A percentile compares a stretch with the other conserved stretches of the same genome.
These are phyloP conservation scores for Dendrobium nobile DNA, from an alignment of 106 monocot species.

Conservation along the genomic window DNA sequence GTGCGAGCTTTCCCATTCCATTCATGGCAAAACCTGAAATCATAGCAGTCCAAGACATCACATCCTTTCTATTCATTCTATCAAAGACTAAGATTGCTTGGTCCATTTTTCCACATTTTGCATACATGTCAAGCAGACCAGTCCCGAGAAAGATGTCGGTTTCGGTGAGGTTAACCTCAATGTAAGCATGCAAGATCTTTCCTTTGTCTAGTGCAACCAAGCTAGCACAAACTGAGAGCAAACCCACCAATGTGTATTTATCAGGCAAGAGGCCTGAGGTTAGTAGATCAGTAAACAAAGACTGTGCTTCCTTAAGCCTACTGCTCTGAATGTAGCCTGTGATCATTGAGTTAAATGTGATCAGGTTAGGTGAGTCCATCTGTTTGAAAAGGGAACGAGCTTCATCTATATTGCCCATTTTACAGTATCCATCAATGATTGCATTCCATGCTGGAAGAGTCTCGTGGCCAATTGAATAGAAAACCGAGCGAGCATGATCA, in stretches of 20 bases:
- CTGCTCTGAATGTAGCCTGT: slow-evolving; percentile 53
- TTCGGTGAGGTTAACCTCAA: slow-evolving; percentile 23
- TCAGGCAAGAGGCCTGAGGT: slow-evolving; percentile 34
- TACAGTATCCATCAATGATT: slow-evolving; percentile 75
- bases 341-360: slow-evolving; percentile 76
- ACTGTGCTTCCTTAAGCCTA: slow-evolving; percentile 45
- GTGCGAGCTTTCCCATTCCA: slow-evolving; percentile 47
- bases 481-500: slow-evolving; percentile 26
- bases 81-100: slow-evolving; percentile 43
- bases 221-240: slow-evolving; percentile 62
- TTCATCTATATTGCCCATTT: slow-evolving; percentile 38
- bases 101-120: slow-evolving; percentile 71
- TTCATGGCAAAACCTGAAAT: slow-evolving; percentile 67
- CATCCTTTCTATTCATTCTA: slow-evolving; percentile 44
- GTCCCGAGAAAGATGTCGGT: slow-evolving; percentile 53
- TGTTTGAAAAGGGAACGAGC: slow-evolving; percentile 53
- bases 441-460: slow-evolving; percentile 55
- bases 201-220: slow-evolving; percentile 46
- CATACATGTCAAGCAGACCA: slow-evolving; percentile 76
- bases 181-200: slow-evolving; percentile 49
- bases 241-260: slow-evolving; percentile 53
- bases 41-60: slow-evolving; percentile 46
- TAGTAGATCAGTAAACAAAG: slow-evolving; percentile 36
- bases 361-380: slow-evolving; percentile 36
- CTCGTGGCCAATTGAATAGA: slow-evolving; percentile 29